phyloP scores from a whole-genome alignment of 768 basidiomycete genomes.

The Mycena metata region DNA sequence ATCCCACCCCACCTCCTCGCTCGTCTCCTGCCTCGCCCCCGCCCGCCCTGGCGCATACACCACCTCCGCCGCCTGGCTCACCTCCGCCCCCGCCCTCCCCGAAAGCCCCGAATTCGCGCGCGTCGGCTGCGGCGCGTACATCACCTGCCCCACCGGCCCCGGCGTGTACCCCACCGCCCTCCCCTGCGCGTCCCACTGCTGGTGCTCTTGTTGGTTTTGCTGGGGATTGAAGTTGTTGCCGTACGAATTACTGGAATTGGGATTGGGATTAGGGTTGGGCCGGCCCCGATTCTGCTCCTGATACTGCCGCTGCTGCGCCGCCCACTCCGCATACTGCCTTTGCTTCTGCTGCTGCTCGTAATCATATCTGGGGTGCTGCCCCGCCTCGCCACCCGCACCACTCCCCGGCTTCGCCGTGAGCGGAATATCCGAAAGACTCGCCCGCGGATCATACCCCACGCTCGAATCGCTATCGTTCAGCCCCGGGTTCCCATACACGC shows the following conservation, averaged over 20 bases:
- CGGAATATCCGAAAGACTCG: constrained; percentile 33
- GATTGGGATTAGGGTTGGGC: neutral
- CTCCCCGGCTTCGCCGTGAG: constrained; percentile 30
- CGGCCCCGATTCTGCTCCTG: constrained; percentile 49
- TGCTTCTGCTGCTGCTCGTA: constrained; percentile 37
- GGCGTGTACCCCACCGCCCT: constrained; percentile 62
- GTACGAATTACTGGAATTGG: no score
- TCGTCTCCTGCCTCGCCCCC: constrained; percentile 40
- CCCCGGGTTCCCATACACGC: constrained; percentile 11
- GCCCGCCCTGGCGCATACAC: constrained; percentile 31
- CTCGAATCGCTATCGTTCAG: constrained; percentile 39
- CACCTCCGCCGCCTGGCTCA: constrained; percentile 28
- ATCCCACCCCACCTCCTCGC: constrained; percentile 53
- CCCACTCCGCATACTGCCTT: constrained; percentile 39
- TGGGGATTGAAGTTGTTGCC: neutral
- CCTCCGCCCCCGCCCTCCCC: constrained; percentile 22
- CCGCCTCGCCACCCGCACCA: no score
- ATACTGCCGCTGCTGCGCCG: constrained; percentile 54
- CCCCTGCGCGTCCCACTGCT: constrained; percentile 67
- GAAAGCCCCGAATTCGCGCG: constrained; percentile 18
- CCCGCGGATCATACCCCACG: constrained; percentile 21
- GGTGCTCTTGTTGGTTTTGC: constrained; percentile 49
- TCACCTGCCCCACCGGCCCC: constrained; percentile 50
- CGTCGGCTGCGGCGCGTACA: constrained; percentile 68
- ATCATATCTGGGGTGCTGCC: constrained; percentile 36